Evolutionary conservation across 164 flowering plant species (phyloP), one percentile per base, ranked within the genome.

Genomic region (Sedum album): DNA sequence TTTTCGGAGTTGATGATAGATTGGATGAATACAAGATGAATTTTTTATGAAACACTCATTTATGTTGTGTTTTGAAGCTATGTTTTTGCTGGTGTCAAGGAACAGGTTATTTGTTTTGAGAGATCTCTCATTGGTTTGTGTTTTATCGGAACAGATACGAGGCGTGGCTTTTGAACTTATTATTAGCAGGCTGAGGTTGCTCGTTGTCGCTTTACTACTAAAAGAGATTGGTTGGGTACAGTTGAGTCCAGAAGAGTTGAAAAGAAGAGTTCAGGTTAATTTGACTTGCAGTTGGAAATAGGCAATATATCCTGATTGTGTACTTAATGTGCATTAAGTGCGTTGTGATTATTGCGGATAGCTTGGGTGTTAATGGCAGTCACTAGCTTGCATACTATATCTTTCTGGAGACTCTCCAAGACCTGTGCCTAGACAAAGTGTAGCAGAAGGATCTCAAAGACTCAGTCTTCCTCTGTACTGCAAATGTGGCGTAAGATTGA

Each of bases 331-430:
- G 20, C 15, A 9, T n/a, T n/a, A 28, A 1, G 67, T 65, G 67
- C 15, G 28, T 65, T 20, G 26, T 65, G 30, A 35, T 5, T 3
- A 14, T 4, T 1, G 11, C n/a, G 44, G 26, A 8, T 53, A 28
- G 39, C 25, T 18, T 48, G 62, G 65, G 20, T 21, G 2, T 31
- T 41, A 38, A 84, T 84, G 91, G 91, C 91, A 46, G 72, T 84
- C 75, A 83, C 84, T 17, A 89, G 97, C 74, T 79, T 90, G 60
- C 96, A 89, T 51, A 86, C 83, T 60, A 85, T 89, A 28, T 83
- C 89, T n/a, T 79, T 79, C 82, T 41, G 90, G 84, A 74, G 89
- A 83, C 28, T 72, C 85, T 44, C 77, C 70, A 60, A 67, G 84
- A 68, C 74, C 75, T 21, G 71, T 66, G 49, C 78, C 85, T 20